Percentiles rank a stretch among this genome's conserved stretches.
phyloP scores from a whole-genome alignment of 495 filamentous ascomycete species.

The Aspergillus mulundensis region DNA sequence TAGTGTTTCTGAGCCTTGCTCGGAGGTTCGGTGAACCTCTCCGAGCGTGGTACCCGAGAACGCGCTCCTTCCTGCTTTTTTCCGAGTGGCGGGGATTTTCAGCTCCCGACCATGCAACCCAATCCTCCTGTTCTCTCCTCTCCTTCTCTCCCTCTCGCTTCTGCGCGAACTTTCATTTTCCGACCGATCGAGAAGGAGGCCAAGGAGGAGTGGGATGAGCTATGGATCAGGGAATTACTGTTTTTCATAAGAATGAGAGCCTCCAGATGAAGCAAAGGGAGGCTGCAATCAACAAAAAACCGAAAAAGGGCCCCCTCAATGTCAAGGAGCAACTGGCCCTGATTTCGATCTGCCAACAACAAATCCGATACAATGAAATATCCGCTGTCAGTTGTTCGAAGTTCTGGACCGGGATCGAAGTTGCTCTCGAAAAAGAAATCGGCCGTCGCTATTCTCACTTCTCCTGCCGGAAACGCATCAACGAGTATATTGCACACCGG shows the following conservation, averaged over 20 bases:
- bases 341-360: slow-evolving; percentile 17
- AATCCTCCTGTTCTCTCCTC: slow-evolving; percentile 1
- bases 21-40: no score
- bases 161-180: not conserved
- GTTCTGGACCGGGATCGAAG: slow-evolving; percentile 21
- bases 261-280: slow-evolving; percentile 5
- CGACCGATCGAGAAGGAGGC: not conserved
- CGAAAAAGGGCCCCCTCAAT: slow-evolving; percentile 12
- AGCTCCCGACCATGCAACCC: slow-evolving; percentile 3
- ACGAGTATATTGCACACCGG: slow-evolving; percentile 12
- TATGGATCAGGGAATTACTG: slow-evolving; percentile 14
- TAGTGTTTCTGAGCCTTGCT: no score
- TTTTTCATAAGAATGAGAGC: slow-evolving; percentile 12
- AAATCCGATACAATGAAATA: slow-evolving; percentile 8
- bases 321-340: slow-evolving; percentile 17
- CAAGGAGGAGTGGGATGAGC: slow-evolving; percentile 6
- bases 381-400: slow-evolving; percentile 12
- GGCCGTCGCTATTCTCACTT: slow-evolving; percentile 22
- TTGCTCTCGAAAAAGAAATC: slow-evolving; percentile 9
- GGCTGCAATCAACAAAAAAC: not conserved
- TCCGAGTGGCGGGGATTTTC: slow-evolving; percentile 11
- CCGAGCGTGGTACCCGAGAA: no score
- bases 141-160: not conserved
- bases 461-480: slow-evolving; percentile 24
- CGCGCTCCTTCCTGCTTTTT: slow-evolving; percentile 1